Evolutionary conservation across 140 eudicot species (phyloP), one percentile per base, ranked within the genome.

Genomic region (Flaveria floridana): DNA sequence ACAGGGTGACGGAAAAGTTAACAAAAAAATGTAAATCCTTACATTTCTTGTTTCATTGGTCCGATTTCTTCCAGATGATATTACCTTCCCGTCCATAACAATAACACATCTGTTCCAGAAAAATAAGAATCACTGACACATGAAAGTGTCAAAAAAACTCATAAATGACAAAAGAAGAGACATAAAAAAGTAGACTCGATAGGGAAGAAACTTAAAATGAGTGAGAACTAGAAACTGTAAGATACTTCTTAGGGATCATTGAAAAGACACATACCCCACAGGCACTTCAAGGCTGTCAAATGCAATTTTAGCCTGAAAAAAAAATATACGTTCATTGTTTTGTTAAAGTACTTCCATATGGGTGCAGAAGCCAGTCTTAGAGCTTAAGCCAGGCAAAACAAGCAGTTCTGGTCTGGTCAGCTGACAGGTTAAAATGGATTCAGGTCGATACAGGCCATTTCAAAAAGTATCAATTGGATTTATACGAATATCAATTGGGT

Each of bases 211-310:
- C 30, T 30, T 34, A 16, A 72, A 37, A 53, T 34, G 37, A 34
- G 11, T 30, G 30, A 72, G 0, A 19, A 0, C 10, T 18, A 52
- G 10, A 50, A 28, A 34, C n/a, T 18, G 8, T 59, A 59, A 58
- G 7, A 57, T 14, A 26, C n/a, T 23, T 26, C 26, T 21, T 30
- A 30, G 37, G 37, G 41, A 6, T 34, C 8, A 34, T 34, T 34
- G 41, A 57, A 20, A 12, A 16, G 64, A 26, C 34, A 59, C 87
- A 69, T 79, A 88, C 95, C 97, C 98, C 6, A 93, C 91, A 50
- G 98, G 98, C 75, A 93, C 98, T 82, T 93, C 98, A 71, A 93
- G 94, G 79, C 81, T 76, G 76, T 86, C 87, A 78, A 93, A 67
- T 13, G 98, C 98, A 74, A 73, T 85, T 78, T 88, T 85, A 70